Evolutionary conservation across 768 basidiomycete genomes (phyloP).

Genomic region (Termitomyces sp.): DNA sequence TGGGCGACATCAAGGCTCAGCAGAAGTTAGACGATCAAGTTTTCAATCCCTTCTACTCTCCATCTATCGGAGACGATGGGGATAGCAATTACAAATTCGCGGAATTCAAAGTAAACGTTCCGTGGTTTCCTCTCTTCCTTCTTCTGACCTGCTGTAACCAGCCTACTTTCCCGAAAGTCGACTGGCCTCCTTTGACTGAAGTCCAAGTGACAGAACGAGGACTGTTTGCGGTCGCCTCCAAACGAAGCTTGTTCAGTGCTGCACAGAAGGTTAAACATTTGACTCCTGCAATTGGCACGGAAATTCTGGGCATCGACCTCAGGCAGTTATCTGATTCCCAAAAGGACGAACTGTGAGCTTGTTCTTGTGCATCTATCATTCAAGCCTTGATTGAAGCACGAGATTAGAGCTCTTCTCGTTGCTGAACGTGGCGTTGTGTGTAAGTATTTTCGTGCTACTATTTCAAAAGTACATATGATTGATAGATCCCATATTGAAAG

Average conservation of each 20-base stretch:
- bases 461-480: background rate
- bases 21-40: slow-evolving; percentile 14
- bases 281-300: slow-evolving; percentile 71
- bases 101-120: slow-evolving; percentile 29
- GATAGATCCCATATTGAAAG: slow-evolving; percentile 26
- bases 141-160: slow-evolving; percentile 18
- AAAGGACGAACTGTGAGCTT: slow-evolving; percentile 72
- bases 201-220: slow-evolving; percentile 62
- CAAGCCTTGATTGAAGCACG: slow-evolving; percentile 8
- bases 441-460: slow-evolving; percentile 18
- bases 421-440: slow-evolving; percentile 77
- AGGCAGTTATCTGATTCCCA: slow-evolving; percentile 59
- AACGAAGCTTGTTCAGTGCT: slow-evolving; percentile 57
- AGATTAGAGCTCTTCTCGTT: slow-evolving; percentile 58
- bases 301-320: slow-evolving; percentile 69
- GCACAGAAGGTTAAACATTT: slow-evolving; percentile 64
- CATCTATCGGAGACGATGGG: slow-evolving; percentile 43
- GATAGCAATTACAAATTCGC: slow-evolving; percentile 49
- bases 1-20: background rate
- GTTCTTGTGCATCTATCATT: background rate
- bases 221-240: slow-evolving; percentile 61
- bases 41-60: slow-evolving; percentile 69
- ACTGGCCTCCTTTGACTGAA: slow-evolving; percentile 60
- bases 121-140: background rate
- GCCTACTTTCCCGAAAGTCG: slow-evolving; percentile 59